Percentiles rank a stretch among this genome's conserved stretches.
Evolutionary conservation across 75 land plant species (phyloP).

Genomic region (Picea sitchensis): DNA sequence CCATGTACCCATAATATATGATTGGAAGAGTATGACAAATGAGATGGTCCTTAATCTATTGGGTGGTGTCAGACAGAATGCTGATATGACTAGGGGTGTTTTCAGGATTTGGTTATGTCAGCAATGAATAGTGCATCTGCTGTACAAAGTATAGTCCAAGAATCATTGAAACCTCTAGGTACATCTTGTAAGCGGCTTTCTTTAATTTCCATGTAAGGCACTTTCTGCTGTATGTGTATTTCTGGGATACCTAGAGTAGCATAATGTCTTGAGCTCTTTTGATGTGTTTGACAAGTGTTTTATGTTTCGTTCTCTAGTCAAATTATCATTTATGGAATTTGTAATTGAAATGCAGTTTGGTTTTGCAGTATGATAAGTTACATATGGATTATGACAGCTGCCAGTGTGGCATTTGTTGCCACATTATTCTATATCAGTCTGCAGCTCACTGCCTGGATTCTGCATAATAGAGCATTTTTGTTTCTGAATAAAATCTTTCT

Average conservation of each 20-base stretch:
- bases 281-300: not conserved
- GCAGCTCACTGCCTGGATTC: slow-evolving; percentile 30
- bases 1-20: not conserved
- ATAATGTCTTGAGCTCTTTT: not conserved
- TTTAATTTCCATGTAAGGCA: slow-evolving; percentile 36
- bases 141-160: slow-evolving; percentile 27
- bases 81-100: not conserved
- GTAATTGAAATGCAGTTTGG: not conserved
- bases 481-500: slow-evolving; percentile 13
- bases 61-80: not conserved
- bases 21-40: not conserved
- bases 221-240: slow-evolving; percentile 10
- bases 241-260: not conserved
- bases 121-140: slow-evolving; percentile 68
- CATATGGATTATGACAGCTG: slow-evolving; percentile 33
- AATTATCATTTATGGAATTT: not conserved
- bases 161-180: slow-evolving; percentile 10
- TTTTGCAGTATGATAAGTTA: slow-evolving; percentile 31
- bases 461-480: slow-evolving; percentile 25
- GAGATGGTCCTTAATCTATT: slow-evolving; percentile 3
- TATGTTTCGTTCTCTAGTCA: not conserved
- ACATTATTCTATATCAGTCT: slow-evolving; percentile 53
- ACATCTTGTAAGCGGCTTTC: slow-evolving; percentile 19
- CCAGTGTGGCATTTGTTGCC: slow-evolving; percentile 49
- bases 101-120: slow-evolving; percentile 62